These are phyloP conservation scores for Debaryomyces tyrocola DNA, from an alignment of 805 yeast species.

Conservation along the genomic window DNA sequence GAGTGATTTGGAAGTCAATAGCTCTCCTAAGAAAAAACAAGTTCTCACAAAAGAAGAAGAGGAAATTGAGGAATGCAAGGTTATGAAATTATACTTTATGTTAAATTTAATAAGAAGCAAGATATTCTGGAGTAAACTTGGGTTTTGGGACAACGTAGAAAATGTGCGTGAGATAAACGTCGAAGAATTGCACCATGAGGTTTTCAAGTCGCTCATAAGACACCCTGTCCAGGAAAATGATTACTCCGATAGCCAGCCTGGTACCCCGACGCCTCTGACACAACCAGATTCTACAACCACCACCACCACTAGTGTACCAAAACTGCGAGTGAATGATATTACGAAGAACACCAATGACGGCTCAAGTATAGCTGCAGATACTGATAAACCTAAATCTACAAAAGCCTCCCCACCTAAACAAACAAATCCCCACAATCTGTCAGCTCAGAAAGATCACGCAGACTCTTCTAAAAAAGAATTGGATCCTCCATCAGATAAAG, in stretches of 20 bases:
- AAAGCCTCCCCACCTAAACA: not conserved
- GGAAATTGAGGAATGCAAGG: constrained; percentile 30
- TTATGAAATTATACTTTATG: constrained; percentile 53
- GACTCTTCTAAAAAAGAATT: not conserved
- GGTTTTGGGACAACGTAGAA: constrained; percentile 65
- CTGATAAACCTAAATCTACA: not conserved
- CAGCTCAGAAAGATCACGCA: not conserved
- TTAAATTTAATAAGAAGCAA: constrained; percentile 59
- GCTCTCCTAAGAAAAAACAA: too few relatives aligned
- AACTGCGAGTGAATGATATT: too few relatives aligned
- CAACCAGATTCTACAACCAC: not conserved
- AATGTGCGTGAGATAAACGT: constrained; percentile 29
- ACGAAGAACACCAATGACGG: not conserved
- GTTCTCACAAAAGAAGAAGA: not conserved
- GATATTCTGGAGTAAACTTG: constrained; percentile 81
- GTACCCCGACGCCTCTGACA: not conserved
- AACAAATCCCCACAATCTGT: not conserved
- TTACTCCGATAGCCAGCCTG: not conserved
- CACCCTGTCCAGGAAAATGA: not conserved
- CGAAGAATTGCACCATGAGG: constrained; percentile 22
- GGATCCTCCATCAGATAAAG: not conserved
- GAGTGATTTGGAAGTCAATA: not conserved
- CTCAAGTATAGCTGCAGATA: not conserved
- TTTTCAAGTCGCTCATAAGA: constrained; percentile 15
- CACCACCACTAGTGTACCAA: not conserved